These are phyloP conservation scores for Kluyveromyces aestuarii DNA, from an alignment of 805 yeast genomes.

Conservation along the genomic window DNA sequence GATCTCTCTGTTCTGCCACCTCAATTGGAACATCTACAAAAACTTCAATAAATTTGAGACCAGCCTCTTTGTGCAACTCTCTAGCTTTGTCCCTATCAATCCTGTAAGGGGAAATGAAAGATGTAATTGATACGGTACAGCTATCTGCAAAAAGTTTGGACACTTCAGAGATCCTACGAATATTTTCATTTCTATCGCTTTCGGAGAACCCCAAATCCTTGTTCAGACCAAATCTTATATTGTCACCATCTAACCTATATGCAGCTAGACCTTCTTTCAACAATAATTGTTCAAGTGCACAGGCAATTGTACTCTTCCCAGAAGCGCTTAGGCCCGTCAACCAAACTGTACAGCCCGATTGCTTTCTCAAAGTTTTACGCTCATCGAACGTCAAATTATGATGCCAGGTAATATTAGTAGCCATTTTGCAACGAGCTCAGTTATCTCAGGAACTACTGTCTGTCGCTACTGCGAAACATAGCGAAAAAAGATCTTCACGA, in stretches of 20 bases:
- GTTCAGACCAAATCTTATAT: conserved; percentile 88
- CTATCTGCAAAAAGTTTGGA: conserved; percentile 90
- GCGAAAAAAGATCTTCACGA: background rate
- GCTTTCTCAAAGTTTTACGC: conserved; percentile 62
- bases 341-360: conserved; percentile 89
- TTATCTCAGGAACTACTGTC: background rate
- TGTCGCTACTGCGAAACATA: background rate
- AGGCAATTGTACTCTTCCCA: conserved; percentile 89
- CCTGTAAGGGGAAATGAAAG: conserved; percentile 87
- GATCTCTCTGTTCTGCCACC: conserved; percentile 95
- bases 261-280: conserved; percentile 61
- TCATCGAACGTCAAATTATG: conserved; percentile 77
- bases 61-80: conserved; percentile 65
- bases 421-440: conserved; percentile 41
- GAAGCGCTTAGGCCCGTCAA: conserved; percentile 92
- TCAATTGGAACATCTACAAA: conserved; percentile 88
- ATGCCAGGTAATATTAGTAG: conserved; percentile 96
- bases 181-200: conserved; percentile 87
- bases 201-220: conserved; percentile 92
- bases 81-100: conserved; percentile 81
- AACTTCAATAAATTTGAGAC: conserved; percentile 81
- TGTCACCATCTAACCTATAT: conserved; percentile 91
- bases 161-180: conserved; percentile 90
- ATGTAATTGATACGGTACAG: conserved; percentile 78
- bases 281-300: conserved; percentile 81